Base-by-base conservation (phyloP, 2,329 filamentous ascomycete species). In the Boeremia exigua region DNA sequence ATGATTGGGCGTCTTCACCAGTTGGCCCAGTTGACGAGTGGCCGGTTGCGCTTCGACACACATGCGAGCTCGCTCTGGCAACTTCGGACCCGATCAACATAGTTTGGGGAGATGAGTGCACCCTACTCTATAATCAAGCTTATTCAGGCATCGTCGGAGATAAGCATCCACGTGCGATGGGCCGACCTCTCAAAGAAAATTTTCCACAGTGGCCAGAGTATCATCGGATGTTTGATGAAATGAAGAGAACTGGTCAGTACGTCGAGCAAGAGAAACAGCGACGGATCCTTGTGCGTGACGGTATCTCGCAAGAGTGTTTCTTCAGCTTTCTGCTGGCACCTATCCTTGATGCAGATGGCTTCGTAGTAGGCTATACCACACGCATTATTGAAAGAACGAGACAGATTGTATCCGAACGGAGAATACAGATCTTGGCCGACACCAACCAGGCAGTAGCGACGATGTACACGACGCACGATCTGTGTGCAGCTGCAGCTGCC, bases 251-350 rank as follows among this genome's bases (percentile, higher is more conserved):
- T 5, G 91, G 90, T 0, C 86, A 92, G 75, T 88, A 90, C 0
- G 91, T 87, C 0, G 90, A 92, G 88, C 92, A 92, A 72, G 86
- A 92, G 59, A 90, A 93, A 65, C 88, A 93, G 60, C 85, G 85
- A 50, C 79, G 93, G 1, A 91, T 92, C 66, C 81, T 94, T 15
- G 79, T 82, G 37, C 84, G 90, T 10, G 83, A 86, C 59, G 84
- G 86, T 1, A 90, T 83, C 59, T 74, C 90, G 1, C 89, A 95
- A 73, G 90, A 94, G 68, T 86, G 88, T 0, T 93, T 89, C 68
- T 92, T 93, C 71, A 89, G 87, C n/a, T 92, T 89, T 88, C 88
- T 86, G 0, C 85, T 93, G 33, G 87, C 92, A 15, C 90, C 90
- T 0, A 79, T 93, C 48, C 83, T 93, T 3, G 90, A 89, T 3